A percentile compares a stretch with the other conserved stretches of the same genome.
Conservation (phyloP, 306 rosid species). For the Cicer chorassanicum region DNA sequence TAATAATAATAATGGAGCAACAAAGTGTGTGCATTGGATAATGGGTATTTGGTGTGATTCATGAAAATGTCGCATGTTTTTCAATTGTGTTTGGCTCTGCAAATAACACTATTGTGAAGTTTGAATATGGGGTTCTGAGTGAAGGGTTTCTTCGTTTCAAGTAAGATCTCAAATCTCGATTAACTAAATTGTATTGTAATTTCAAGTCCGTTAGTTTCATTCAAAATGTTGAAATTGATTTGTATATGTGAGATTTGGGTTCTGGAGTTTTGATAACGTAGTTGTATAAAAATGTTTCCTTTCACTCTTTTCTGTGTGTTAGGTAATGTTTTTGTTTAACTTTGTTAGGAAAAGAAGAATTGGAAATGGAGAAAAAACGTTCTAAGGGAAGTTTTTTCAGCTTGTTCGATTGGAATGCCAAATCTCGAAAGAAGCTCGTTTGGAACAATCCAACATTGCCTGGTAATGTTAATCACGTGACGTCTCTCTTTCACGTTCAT, state of each 20-base stretch:
- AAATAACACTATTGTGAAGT: no score
- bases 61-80: constrained; percentile 44
- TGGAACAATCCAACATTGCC: constrained; percentile 51
- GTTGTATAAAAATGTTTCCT: constrained; percentile 20
- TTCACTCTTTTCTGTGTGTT: constrained; percentile 19
- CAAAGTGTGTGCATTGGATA: constrained; percentile 24
- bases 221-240: constrained; percentile 23
- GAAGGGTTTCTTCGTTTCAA: constrained; percentile 36
- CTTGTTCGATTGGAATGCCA: constrained; percentile 92
- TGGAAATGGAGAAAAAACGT: constrained; percentile 83
- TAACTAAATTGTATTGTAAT: constrained; percentile 9
- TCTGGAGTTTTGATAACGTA: constrained; percentile 24
- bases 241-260: constrained; percentile 37
- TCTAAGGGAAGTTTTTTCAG: constrained; percentile 86
- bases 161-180: constrained; percentile 49
- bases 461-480: constrained; percentile 48
- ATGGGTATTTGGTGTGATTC: constrained; percentile 37
- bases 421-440: constrained; percentile 81
- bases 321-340: constrained; percentile 1
- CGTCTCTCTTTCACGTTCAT: background rate
- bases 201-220: constrained; percentile 25
- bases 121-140: background rate
- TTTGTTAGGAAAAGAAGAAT: constrained; percentile 43
- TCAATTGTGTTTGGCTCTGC: constrained; percentile 33
- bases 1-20: background rate